Evolutionary conservation across 768 basidiomycete species (phyloP), one percentile per base, ranked within the genome.

Genomic region (Termitomyces sp.): DNA sequence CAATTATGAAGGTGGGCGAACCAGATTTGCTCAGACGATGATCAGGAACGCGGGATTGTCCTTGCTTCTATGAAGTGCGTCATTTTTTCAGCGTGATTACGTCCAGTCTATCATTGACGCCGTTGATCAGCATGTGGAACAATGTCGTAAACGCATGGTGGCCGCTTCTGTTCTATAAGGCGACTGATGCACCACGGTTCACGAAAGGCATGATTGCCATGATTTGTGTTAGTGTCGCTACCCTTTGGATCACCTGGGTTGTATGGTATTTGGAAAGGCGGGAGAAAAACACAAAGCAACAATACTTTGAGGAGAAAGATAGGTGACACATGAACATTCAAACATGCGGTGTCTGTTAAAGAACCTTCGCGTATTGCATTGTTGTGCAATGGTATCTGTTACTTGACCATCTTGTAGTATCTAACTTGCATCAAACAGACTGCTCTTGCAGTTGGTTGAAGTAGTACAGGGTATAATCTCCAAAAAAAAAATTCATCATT

Each of bases 11-110:
- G 85, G 14, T 91, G 91, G 90, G 88, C 89, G n/a, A 92, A 92
- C 70, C 86, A 89, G 68, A 81, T 89, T 55, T 87, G 86, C 60
- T 81, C 84, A 32, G 85, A 89, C 65, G 87, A 92, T 71, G 79
- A 86, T 66, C 84, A 86, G 69, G 86, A 89, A 66, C 81, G 89
- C 48, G 83, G 78, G 5, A 75, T 91, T 45, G 87, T 91, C 3
- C 78, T 92, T 15, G 88, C 86, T 31, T 86, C 84, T 6, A 91
- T 92, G 90, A 91, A 91, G 85, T 86, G 65, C 37, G 76, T 63
- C 25, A 11, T 38, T 15, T 56, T 50, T 51, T 42, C 17, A 43
- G 29, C 20, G 17, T 31, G 47, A 9, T 36, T 15, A 15, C 36
- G 36, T 38, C 48, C 12, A 5, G 31, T 38, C 15, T 15, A 6